Conservation (phyloP, 208 protist species). For the Vickermania spadyakhi region DNA sequence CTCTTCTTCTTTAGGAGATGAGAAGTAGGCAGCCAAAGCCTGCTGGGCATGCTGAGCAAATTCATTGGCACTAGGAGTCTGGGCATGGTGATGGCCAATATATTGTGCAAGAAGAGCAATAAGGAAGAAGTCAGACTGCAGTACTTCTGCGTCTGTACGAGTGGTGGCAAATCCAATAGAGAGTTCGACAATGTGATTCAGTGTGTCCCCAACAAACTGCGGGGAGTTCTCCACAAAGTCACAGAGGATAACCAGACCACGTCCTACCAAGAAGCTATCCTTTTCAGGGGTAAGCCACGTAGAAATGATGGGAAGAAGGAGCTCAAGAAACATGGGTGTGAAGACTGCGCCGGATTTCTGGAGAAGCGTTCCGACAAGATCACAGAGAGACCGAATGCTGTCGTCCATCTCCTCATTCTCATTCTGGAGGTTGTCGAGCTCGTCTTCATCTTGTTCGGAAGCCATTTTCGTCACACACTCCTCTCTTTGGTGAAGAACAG, state of each 20-base stretch:
- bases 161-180: slow-evolving; percentile 32
- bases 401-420: slow-evolving; percentile 65
- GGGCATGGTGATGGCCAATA: slow-evolving; percentile 18
- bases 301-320: slow-evolving; percentile 59
- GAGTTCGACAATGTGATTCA: slow-evolving; percentile 38
- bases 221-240: slow-evolving; percentile 68
- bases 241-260: slow-evolving; percentile 47
- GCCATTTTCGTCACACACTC: slow-evolving; percentile 39
- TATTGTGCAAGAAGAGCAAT: slow-evolving; percentile 65
- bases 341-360: slow-evolving; percentile 50
- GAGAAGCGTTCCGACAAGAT: slow-evolving; percentile 66
- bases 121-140: slow-evolving; percentile 70
- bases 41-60: slow-evolving; percentile 37
- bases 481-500: slow-evolving; percentile 34
- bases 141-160: slow-evolving; percentile 30
- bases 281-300: slow-evolving; percentile 37
- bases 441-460: slow-evolving; percentile 78
- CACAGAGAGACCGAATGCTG: slow-evolving; percentile 41
- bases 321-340: slow-evolving; percentile 41
- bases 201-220: slow-evolving; percentile 27
- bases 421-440: slow-evolving; percentile 60
- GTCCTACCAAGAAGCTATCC: slow-evolving; percentile 59
- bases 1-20: slow-evolving; percentile 14
- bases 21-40: slow-evolving; percentile 33
- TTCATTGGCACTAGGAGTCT: slow-evolving; percentile 11